phyloP scores from a whole-genome alignment of 805 yeast species.

The Candida dendrica region DNA sequence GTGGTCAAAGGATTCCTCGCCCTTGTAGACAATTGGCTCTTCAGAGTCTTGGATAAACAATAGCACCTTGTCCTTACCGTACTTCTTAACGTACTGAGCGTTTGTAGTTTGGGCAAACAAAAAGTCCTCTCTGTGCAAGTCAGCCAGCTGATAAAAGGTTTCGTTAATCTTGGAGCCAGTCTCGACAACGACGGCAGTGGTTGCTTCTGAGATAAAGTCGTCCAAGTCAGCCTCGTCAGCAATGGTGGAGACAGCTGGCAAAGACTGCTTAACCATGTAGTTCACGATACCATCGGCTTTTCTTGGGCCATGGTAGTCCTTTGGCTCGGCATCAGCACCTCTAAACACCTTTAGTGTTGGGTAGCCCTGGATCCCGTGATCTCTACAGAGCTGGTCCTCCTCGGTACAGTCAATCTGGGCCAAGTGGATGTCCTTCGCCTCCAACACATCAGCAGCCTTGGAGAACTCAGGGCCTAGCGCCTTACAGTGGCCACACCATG shows the following conservation, averaged over 20 bases:
- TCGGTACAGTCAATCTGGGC: conserved; percentile 86
- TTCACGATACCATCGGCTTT: conserved; percentile 67
- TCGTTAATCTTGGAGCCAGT: conserved; percentile 40
- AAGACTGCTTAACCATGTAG: conserved; percentile 74
- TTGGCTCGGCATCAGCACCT: conserved; percentile 32
- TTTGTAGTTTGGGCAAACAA: conserved; percentile 47
- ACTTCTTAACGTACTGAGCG: conserved; percentile 27
- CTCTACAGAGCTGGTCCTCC: conserved; percentile 62
- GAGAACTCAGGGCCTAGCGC: conserved; percentile 74
- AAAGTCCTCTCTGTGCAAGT: conserved; percentile 52
- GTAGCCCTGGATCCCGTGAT: conserved; percentile 68
- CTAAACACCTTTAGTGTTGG: conserved; percentile 79
- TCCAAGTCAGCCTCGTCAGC: conserved; percentile 43
- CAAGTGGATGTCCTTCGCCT: conserved; percentile 55
- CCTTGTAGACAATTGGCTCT: conserved; percentile 25
- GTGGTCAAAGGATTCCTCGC: conserved; percentile 16
- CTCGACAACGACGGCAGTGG: conserved; percentile 54
- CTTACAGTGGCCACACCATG: conserved; percentile 98
- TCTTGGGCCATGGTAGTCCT: conserved; percentile 83
- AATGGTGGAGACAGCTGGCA: conserved; percentile 62
- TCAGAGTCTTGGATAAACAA: conserved; percentile 23
- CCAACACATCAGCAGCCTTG: conserved; percentile 61
- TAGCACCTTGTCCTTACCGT: conserved; percentile 24
- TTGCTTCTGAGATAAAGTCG: conserved; percentile 36
- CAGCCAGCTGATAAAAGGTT: conserved; percentile 60